Conservation (phyloP, 139 green algal species). For the Chlorella sp. region DNA sequence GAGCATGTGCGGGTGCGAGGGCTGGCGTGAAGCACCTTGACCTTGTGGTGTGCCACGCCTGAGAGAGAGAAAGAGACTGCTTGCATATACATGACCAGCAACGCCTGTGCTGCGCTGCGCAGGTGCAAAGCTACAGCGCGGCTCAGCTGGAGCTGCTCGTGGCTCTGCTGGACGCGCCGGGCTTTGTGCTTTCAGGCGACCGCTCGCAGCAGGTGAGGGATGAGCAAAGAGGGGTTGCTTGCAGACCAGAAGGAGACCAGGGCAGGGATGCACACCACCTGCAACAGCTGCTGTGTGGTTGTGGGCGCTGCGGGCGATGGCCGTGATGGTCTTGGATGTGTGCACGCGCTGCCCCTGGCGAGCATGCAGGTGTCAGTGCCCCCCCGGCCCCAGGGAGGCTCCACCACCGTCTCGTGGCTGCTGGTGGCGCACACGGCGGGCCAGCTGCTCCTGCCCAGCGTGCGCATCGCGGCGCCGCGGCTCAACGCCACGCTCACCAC, state of each 20-base stretch:
- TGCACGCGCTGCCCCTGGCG: slow-evolving; percentile 12
- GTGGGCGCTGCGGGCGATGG: no score
- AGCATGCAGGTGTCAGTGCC: slow-evolving; percentile 2
- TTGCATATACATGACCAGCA: no score
- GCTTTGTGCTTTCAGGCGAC: slow-evolving; percentile 30
- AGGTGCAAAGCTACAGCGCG: slow-evolving; percentile 32
- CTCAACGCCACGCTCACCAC: slow-evolving; percentile 24
- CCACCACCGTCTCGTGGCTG: slow-evolving; percentile 24
- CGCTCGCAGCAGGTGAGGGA: slow-evolving; percentile 11
- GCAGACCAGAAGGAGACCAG: background rate
- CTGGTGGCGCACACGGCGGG: slow-evolving; percentile 31
- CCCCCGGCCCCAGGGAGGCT: background rate
- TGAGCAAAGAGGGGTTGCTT: background rate
- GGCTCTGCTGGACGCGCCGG: slow-evolving; percentile 27
- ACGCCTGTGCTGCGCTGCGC: no score
- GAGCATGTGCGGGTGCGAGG: no score
- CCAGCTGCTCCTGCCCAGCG: slow-evolving; percentile 27
- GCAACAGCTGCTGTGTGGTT: background rate
- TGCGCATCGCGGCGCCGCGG: slow-evolving; percentile 22
- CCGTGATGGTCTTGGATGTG: slow-evolving; percentile 5
- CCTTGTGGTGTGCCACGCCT: no score
- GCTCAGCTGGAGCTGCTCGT: slow-evolving; percentile 28
- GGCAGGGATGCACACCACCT: background rate
- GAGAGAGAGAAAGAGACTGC: no score
- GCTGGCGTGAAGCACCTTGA: no score